Conservation (phyloP, 2,329 filamentous ascomycete species). For the Alternaria triticina region DNA sequence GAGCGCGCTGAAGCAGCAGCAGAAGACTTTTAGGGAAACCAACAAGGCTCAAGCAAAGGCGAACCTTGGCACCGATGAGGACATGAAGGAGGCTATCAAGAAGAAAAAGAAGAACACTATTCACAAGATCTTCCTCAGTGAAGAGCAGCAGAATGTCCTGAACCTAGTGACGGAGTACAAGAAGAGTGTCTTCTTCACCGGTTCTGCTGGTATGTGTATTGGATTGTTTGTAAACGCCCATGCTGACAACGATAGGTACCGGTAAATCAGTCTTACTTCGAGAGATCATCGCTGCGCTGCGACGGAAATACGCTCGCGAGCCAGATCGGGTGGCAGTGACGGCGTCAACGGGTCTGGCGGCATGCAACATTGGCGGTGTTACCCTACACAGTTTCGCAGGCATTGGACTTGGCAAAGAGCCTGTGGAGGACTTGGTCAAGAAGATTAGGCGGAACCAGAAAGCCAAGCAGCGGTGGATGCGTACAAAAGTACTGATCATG, state of each 20-base stretch:
- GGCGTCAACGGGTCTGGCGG: conserved; percentile 92
- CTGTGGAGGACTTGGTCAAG: conserved; percentile 78
- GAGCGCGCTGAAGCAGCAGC: conserved; percentile 77
- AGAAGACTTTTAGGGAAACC: conserved; percentile 73
- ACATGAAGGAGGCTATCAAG: conserved; percentile 54
- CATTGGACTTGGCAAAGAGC: conserved; percentile 93
- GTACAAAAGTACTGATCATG: conserved; percentile 84
- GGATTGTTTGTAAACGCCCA: background rate
- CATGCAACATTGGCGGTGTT: conserved; percentile 94
- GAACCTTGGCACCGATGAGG: conserved; percentile 51
- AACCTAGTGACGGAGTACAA: conserved; percentile 79
- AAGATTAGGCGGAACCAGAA: conserved; percentile 91
- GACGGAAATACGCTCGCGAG: conserved; percentile 76
- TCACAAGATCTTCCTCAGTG: conserved; percentile 74
- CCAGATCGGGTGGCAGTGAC: conserved; percentile 89
- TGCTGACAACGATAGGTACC: conserved; percentile 60
- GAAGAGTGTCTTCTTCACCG: conserved; percentile 96
- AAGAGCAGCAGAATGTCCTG: conserved; percentile 84
- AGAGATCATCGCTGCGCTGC: conserved; percentile 83
- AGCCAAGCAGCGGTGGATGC: conserved; percentile 85
- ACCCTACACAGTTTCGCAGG: conserved; percentile 96
- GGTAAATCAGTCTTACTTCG: conserved; percentile 97
- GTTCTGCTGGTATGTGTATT: conserved; percentile 72
- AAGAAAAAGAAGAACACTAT: conserved; percentile 53
- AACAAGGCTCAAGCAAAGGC: conserved; percentile 57